Base-by-base conservation (phyloP, 1,284 basidiomycete species). In the Apiotrichum gamsii region DNA sequence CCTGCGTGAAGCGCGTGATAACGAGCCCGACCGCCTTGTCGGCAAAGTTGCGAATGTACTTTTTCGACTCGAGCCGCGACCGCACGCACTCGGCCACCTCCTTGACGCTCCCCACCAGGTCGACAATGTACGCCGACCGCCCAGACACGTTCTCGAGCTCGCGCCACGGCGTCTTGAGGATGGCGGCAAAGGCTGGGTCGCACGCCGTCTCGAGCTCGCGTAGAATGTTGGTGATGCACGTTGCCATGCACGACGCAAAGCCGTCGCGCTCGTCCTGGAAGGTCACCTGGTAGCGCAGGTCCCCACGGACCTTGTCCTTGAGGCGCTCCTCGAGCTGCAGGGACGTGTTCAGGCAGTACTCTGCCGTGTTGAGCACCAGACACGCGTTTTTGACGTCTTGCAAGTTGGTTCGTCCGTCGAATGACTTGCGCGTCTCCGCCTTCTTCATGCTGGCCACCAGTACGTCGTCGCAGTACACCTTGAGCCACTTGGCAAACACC, bases 281-380 rank as follows among this genome's bases (percentile, higher is more conserved):
- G 3, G 83, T 84, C 32, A 98, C 76, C 45, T 82, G 82, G 24
- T 87, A 84, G 60, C 82, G 83, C 64, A 81, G 85, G 32, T 84
- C 82, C 0, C 81, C 77, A 49, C 82, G 77, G 44, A 96, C 81
- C 64, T 88, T 89, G 50, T 86, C 83, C 49, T 83, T 82, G 36
- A 97, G 82, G 61, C 88, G 89, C 57, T 94, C 87, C 67, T 97
- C 94, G 19, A 99, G 79, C 85, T 94, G 90, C 18, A 82, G 67
- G 2, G 90, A 87, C 2, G 94, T 99, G 4, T 82, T 84, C 59
- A 90, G 85, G 68, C 95, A 98, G 70, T 98, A 99, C 62, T 98
- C 94, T 2, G 93, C 93, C 0, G 95, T 99, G 65, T 98, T 98
- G 64, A 99, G 83, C 19, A 95, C 75, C 16, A 90, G 75, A 62